Base-by-base conservation (phyloP, 1,284 basidiomycete species). In the Filobasidium uniguttulatum region DNA sequence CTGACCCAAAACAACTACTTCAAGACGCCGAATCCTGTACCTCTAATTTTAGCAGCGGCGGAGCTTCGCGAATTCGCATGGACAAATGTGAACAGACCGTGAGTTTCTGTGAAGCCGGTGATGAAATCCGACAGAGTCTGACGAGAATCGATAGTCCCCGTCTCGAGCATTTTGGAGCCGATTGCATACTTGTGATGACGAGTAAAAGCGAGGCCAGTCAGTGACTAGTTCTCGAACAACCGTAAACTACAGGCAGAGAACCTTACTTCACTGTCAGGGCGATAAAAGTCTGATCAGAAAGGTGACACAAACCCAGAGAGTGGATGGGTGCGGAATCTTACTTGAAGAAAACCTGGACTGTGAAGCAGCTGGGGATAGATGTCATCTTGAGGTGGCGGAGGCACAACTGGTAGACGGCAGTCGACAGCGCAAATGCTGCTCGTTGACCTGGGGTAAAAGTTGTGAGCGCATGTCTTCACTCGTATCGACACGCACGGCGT, bases 321-420 rank as follows among this genome's bases (percentile, higher is more conserved):
- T 26, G 6, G 14, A 14, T 34, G 28, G 15, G 9, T n/a, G 22
- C n/a, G 6, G 12, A 23, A 28, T 17, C 48, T 43, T 34, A 49
- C 48, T 49, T 49, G 38, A 49, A 33, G 17, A 49, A 43, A n/a
- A 49, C 29, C 22, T 49, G 48, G 2, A 49, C 48, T 40, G 38
- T 49, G 29, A 49, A 49, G 23, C 48, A 49, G n/a, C 44, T 38
- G 12, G 48, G 48, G 9, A 36, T n/a, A 15, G 29, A 20, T 20
- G 20, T 28, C 3, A 19, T 15, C 8, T 17, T 14, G 2, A 37
- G 2, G n/a, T 20, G 17, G 4, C 29, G 28, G 25, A 40, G 30
- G 48, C 48, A 49, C 10, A 49, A 29, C 14, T 49, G 37, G 25
- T 49, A 44, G 4, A 49, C 48, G 14, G 38, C 38, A 22, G 48